Evolutionary conservation across 805 yeast genomes (phyloP), one percentile per base, ranked within the genome.

Genomic region (Gaillardinia entomophila): DNA sequence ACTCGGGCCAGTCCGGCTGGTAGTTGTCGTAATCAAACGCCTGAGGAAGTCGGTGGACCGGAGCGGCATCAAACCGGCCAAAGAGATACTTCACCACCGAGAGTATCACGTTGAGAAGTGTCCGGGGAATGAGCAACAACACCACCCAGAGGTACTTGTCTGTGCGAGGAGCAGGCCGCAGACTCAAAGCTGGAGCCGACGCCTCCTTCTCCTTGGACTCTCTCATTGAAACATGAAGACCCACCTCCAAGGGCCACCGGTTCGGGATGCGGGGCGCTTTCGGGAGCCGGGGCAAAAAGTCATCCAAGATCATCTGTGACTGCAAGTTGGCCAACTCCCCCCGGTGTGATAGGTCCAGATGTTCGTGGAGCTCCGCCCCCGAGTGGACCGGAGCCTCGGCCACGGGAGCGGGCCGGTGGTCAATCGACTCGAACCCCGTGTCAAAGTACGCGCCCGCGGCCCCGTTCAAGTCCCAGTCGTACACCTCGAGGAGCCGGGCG

Each of bases 381-480:
- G 43, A 24, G 15, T 41, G 8, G 12, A 35, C 28, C 12, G 31
- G 26, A 14, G 32, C 17, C 6, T 6, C 28, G 12, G 12, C n/a
- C 11, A 18, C 27, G 2, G 23, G 27, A 10, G 20, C 16, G 14
- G 26, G 13, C n/a, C n/a, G 19, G 18, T 27, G 32, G 11, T 46
- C 43, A n/a, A 49, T 26, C 6, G 48, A 34, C 2, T 54, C 60
- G 35, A 65, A 59, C n/a, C 67, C 66, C 4, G 45, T 35, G 43
- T 82, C 89, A 48, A 79, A 79, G 49, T 68, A 82, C 31, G 75
- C 66, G 3, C 80, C 70, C 20, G 79, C 54, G 1, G 87, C 76
- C 27, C 69, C 61, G 44, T 80, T 84, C 31, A 82, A 48, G 45
- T 79, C 70, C 79, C 79, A 78, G 30, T 75, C 69, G 43, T 76